A percentile compares a stretch with the other conserved stretches of the same genome.
Evolutionary conservation across 108 stramenopile genomes (phyloP).

Genomic region (Fistulifera pelliculosa): DNA sequence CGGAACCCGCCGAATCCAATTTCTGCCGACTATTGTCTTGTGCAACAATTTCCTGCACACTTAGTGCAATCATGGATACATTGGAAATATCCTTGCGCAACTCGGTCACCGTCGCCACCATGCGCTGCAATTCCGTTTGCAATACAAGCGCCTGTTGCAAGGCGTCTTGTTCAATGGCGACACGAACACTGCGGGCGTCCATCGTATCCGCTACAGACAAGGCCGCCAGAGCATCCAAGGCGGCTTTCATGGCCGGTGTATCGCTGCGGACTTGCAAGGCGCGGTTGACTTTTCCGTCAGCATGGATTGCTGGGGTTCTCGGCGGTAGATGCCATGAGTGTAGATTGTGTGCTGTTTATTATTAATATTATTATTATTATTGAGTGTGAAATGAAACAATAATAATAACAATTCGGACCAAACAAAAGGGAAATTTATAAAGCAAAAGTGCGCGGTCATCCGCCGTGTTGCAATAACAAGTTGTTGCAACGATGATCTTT

Average conservation of each 20-base stretch:
- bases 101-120: conserved; percentile 40
- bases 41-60: conserved; percentile 27
- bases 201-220: conserved; percentile 32
- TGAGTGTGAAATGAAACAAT: too few relatives aligned
- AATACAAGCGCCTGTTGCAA: conserved; percentile 63
- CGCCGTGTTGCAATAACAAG: too few relatives aligned
- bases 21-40: not conserved
- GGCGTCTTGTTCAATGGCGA: conserved; percentile 78
- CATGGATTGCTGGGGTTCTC: conserved; percentile 4
- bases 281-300: conserved; percentile 67
- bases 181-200: conserved; percentile 66
- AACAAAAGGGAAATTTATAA: too few relatives aligned
- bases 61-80: conserved; percentile 48
- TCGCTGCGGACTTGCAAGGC: conserved; percentile 76
- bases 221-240: conserved; percentile 68
- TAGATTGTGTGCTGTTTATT: too few relatives aligned
- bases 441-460: too few relatives aligned
- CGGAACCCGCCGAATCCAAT: conserved; percentile 2
- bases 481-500: too few relatives aligned
- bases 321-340: too few relatives aligned
- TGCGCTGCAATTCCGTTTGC: conserved; percentile 42
- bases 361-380: too few relatives aligned
- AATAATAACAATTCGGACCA: too few relatives aligned
- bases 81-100: conserved; percentile 39
- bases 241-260: conserved; percentile 80